A percentile compares a stretch with the other conserved stretches of the same genome.
These are phyloP conservation scores for Gracilaria caudata DNA, from an alignment of 23 red algal genomes.

Conservation along the genomic window DNA sequence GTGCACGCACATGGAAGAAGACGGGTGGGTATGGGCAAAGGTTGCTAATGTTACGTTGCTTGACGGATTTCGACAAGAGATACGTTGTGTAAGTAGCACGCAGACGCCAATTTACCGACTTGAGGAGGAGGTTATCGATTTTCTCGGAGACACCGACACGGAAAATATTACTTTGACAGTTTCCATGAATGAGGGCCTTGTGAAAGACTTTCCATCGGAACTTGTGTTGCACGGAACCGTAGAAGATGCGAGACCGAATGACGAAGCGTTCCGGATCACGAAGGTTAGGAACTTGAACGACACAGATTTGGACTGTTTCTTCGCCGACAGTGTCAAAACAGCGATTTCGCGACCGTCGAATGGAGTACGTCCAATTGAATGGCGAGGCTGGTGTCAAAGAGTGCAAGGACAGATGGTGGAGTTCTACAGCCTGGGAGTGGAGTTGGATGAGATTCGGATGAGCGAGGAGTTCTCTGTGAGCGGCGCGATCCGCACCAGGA, in stretches of 20 bases:
- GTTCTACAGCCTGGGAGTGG: not conserved
- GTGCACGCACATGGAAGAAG: constrained; percentile 4
- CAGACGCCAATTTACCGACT: not conserved
- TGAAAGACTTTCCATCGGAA: not conserved
- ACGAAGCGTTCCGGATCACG: not conserved
- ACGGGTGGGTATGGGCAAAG: constrained; percentile 9
- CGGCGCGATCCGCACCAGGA: not conserved
- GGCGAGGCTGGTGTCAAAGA: constrained; percentile 1
- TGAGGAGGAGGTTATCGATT: not conserved
- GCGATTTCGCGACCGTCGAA: not conserved
- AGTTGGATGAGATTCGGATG: not conserved
- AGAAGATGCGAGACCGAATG: not conserved
- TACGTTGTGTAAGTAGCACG: not conserved
- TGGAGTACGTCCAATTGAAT: not conserved
- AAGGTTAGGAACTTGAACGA: not conserved
- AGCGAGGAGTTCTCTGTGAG: no score
- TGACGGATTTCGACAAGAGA: not conserved
- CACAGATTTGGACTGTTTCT: not conserved
- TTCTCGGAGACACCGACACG: not conserved
- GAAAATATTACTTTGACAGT: not conserved
- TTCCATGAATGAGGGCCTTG: not conserved
- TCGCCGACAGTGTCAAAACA: not conserved
- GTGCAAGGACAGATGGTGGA: not conserved
- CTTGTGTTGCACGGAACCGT: not conserved
- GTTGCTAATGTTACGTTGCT: not conserved